phyloP scores from a whole-genome alignment of 2,329 filamentous ascomycete genomes.

The Nakataea oryzae region DNA sequence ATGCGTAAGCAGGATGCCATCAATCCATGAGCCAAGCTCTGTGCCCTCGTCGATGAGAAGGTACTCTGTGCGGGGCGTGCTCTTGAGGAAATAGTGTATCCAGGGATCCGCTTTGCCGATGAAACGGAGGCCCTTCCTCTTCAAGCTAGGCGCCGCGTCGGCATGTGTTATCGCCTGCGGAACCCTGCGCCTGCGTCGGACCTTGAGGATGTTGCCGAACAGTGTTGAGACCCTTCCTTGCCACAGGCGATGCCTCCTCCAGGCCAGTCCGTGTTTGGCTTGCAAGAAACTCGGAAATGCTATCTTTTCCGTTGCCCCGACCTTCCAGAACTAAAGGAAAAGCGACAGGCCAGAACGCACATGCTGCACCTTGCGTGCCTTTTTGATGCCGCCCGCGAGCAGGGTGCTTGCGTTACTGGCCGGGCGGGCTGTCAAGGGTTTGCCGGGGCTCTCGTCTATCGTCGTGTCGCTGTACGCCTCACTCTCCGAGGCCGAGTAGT shows the following conservation, averaged over 20 bases:
- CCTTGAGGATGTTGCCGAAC: not conserved
- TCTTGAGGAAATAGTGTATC: not conserved
- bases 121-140: not conserved
- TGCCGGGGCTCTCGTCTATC: not conserved
- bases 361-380: not conserved
- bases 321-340: not conserved
- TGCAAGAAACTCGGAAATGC: not conserved
- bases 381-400: not conserved
- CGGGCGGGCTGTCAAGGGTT: no score
- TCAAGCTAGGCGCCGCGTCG: not conserved
- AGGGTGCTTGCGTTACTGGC: not conserved
- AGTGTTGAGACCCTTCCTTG: not conserved
- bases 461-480: not conserved
- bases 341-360: not conserved
- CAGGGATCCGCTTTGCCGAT: not conserved
- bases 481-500: no score
- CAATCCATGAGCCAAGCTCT: not conserved
- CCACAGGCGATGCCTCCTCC: not conserved
- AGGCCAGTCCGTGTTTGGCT: not conserved
- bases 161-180: not conserved
- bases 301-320: not conserved
- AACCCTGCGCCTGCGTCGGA: not conserved
- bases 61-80: not conserved
- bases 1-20: no score
- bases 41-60: not conserved